These are phyloP conservation scores for Starmerella riodocensis DNA, from an alignment of 805 yeast genomes.

Conservation along the genomic window DNA sequence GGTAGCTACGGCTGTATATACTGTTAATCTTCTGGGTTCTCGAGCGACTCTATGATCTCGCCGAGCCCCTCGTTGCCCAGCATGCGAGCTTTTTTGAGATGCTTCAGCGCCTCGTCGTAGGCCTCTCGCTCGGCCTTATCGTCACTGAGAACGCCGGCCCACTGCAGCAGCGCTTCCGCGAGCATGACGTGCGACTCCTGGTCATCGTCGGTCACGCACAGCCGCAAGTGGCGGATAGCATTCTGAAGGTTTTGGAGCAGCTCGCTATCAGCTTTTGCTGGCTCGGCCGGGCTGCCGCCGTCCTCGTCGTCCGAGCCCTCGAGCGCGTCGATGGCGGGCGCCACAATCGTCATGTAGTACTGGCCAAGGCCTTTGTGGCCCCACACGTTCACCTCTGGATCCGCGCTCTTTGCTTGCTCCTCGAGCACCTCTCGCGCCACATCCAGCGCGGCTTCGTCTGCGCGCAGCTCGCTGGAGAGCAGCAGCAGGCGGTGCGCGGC, in stretches of 20 bases:
- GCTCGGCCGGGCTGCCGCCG: conserved; percentile 18
- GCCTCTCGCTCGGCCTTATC: conserved; percentile 55
- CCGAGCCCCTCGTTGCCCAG: conserved; percentile 28
- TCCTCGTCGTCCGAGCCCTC: conserved; percentile 24
- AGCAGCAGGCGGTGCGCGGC: conserved; percentile 14
- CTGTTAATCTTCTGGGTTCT: conserved; percentile 12
- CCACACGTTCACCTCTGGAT: conserved; percentile 3
- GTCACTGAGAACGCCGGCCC: conserved; percentile 57
- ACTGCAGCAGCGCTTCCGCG: conserved; percentile 72
- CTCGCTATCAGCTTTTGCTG: conserved; percentile 16
- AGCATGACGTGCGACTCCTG: conserved; percentile 71
- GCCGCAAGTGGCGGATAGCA: conserved; percentile 37
- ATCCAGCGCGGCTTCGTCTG: not conserved
- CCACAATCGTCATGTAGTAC: conserved; percentile 23
- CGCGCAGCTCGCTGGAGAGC: conserved; percentile 12
- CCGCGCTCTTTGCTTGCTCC: conserved; percentile 1
- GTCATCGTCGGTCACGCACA: conserved; percentile 55
- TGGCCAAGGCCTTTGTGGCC: conserved; percentile 28
- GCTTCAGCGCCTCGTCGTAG: conserved; percentile 55
- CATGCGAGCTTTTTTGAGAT: conserved; percentile 21
- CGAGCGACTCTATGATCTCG: conserved; percentile 28
- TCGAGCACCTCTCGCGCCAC: conserved; percentile 3
- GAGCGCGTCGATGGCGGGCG: conserved; percentile 22
- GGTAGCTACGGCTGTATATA: too few relatives aligned
- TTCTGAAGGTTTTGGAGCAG: conserved; percentile 32